Conservation (phyloP, 345 rosid genomes). For the Arabidopsis arenosa region DNA sequence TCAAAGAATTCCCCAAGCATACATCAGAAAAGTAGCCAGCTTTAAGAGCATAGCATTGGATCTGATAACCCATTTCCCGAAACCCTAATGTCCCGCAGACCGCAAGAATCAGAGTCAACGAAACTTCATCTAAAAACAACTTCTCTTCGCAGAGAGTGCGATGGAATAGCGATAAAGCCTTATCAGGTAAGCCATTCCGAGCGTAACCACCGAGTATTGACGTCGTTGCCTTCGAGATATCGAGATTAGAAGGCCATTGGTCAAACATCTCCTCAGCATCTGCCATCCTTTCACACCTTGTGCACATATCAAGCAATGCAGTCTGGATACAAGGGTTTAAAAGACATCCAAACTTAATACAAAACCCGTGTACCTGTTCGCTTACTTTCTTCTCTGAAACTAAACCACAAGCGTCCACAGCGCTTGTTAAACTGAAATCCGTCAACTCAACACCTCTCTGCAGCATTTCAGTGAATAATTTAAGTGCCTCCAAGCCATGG, state of each 20-base stretch:
- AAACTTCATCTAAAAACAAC: constrained; percentile 64
- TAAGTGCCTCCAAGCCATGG: constrained; percentile 54
- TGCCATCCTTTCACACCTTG: constrained; percentile 75
- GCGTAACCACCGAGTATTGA: constrained; percentile 83
- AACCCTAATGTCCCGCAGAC: constrained; percentile 82
- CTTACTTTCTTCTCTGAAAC: constrained; percentile 51
- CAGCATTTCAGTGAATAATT: constrained; percentile 61
- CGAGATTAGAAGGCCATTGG: constrained; percentile 56
- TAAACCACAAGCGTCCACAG: constrained; percentile 70
- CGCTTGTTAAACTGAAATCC: constrained; percentile 67
- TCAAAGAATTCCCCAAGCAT: constrained; percentile 69
- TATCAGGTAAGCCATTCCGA: constrained; percentile 69
- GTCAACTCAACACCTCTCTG: constrained; percentile 62
- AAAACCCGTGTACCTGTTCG: constrained; percentile 71
- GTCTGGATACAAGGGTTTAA: constrained; percentile 65
- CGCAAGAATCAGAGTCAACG: constrained; percentile 57
- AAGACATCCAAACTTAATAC: constrained; percentile 63
- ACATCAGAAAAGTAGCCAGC: constrained; percentile 54
- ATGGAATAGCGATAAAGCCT: constrained; percentile 63
- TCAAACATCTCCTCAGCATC: constrained; percentile 74
- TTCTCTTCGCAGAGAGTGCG: constrained; percentile 50
- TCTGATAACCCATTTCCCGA: constrained; percentile 69
- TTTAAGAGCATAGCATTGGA: constrained; percentile 69
- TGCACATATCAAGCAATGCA: constrained; percentile 80
- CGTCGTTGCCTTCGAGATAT: constrained; percentile 58